Base-by-base conservation (phyloP, 208 protist species). In the Wallacemonas sp. region DNA sequence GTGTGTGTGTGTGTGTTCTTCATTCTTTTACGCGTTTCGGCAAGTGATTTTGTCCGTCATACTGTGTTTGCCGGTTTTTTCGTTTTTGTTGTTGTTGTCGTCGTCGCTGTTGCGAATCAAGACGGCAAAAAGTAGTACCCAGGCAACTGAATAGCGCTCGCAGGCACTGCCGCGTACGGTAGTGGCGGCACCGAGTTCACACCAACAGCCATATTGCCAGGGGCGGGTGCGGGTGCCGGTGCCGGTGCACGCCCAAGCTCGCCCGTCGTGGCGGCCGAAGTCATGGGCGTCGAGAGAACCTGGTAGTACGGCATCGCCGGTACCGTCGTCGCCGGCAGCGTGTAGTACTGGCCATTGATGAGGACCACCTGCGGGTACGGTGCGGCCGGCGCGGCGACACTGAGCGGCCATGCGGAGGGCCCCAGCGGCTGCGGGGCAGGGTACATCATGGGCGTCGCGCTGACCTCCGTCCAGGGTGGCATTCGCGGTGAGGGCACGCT, bases 271-370 rank as follows among this genome's bases (percentile, higher is more conserved):
- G n/a, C 44, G 16, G n/a, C n/a, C n/a, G 44, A 25, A 22, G 49
- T n/a, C 49, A 57, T 0, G 7, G 49, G 49, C 20, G 49, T 28
- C 20, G 49, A 57, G 11, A 59, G n/a, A 3, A 59, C 14, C n/a
- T 25, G 32, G 31, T 59, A 59, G 32, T 42, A 59, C 52, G 52
- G 11, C 52, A 59, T 12, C 31, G 52, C 4, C 18, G 26, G 52
- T 4, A 14, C 31, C 14, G 52, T 29, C 3, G 52, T 41, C 4
- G 52, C 10, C 4, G 52, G 52, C 5, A 59, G 14, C 20, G 52
- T 59, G 52, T 59, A 59, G 52, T 59, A 59, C 32, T 59, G 52
- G 31, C 52, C 52, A 22, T 59, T 59, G 14, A 59, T 41, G 8
- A 42, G 31, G 8, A 59, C 52, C n/a, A 59, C 8, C 20, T 59